A percentile compares a stretch with the other conserved stretches of the same genome.
Evolutionary conservation across 495 filamentous ascomycete genomes (phyloP).

Genomic region (Corynascus novoguineensis): DNA sequence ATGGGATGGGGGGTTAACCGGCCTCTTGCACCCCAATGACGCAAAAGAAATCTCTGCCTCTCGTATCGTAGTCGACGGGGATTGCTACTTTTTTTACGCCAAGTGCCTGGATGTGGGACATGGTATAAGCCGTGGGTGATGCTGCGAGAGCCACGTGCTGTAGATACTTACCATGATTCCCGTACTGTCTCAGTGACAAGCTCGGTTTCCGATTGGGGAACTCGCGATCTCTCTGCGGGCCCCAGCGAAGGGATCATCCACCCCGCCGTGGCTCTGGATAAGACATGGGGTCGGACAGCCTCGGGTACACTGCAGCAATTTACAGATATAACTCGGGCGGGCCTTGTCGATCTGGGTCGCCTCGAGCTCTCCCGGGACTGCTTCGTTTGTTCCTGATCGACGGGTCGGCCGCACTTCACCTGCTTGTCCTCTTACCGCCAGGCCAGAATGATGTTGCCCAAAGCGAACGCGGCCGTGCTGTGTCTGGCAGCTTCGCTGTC

Average conservation of each 20-base stretch:
- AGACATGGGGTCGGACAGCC: neutral
- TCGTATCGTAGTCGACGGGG: neutral
- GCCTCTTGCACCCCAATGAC: too few species aligned
- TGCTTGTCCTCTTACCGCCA: neutral
- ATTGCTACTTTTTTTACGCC: too few species aligned
- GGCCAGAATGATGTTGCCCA: conserved; percentile 29
- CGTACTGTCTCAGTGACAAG: conserved; percentile 5
- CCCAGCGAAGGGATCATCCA: neutral
- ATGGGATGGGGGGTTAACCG: too few species aligned
- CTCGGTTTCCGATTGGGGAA: conserved; percentile 8
- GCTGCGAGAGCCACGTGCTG: conserved; percentile 3
- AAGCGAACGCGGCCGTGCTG: conserved; percentile 22
- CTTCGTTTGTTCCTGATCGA: neutral
- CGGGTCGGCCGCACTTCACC: neutral
- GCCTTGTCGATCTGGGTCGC: neutral
- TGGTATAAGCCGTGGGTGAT: neutral
- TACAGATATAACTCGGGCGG: conserved; percentile 6
- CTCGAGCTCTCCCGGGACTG: neutral
- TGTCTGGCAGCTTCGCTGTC: conserved; percentile 33
- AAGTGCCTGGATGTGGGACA: neutral
- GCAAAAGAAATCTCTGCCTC: neutral
- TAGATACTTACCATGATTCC: conserved; percentile 1
- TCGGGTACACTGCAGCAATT: neutral
- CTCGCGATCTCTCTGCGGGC: neutral
- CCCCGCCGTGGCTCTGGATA: neutral